Evolutionary conservation across 352 stramenopile species (phyloP).

Genomic region (Saprolegnia diclina): DNA sequence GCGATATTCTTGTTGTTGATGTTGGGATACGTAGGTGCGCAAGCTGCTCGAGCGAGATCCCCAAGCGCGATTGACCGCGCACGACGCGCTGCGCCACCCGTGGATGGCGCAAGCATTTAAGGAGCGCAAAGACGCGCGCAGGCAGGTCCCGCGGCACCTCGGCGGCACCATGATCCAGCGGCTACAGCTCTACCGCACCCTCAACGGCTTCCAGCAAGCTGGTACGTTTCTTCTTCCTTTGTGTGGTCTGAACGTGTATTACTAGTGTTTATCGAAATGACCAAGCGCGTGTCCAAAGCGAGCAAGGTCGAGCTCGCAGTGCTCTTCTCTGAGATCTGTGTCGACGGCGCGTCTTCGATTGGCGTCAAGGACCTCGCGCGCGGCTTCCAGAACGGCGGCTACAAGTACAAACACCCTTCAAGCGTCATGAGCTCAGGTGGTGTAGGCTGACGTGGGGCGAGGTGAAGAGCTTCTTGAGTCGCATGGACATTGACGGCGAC

Average conservation of each 20-base stretch:
- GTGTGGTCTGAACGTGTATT: background rate
- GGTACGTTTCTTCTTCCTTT: background rate
- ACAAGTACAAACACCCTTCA: conserved; percentile 27
- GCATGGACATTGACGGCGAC: conserved; percentile 58
- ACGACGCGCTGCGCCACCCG: conserved; percentile 58
- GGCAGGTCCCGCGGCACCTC: conserved; percentile 32
- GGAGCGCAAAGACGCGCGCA: background rate
- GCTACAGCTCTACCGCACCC: conserved; percentile 63
- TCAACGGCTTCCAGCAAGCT: conserved; percentile 62
- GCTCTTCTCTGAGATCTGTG: conserved; percentile 59
- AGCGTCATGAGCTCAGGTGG: background rate
- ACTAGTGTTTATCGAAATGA: conserved; percentile 47
- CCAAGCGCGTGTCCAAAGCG: conserved; percentile 42
- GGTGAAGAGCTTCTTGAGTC: conserved; percentile 48
- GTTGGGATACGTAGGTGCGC: background rate
- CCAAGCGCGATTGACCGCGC: conserved; percentile 38
- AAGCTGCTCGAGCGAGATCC: conserved; percentile 49
- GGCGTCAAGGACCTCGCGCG: conserved; percentile 49
- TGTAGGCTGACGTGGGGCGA: conserved; percentile 48
- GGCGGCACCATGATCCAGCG: conserved; percentile 66
- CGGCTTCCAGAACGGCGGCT: conserved; percentile 49
- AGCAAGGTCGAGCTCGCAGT: conserved; percentile 56
- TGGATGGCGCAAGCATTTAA: conserved; percentile 42
- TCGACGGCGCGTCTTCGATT: conserved; percentile 40
- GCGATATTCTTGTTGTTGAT: background rate